phyloP scores from a whole-genome alignment of 2,329 filamentous ascomycete species.

The Penicillium sp. region DNA sequence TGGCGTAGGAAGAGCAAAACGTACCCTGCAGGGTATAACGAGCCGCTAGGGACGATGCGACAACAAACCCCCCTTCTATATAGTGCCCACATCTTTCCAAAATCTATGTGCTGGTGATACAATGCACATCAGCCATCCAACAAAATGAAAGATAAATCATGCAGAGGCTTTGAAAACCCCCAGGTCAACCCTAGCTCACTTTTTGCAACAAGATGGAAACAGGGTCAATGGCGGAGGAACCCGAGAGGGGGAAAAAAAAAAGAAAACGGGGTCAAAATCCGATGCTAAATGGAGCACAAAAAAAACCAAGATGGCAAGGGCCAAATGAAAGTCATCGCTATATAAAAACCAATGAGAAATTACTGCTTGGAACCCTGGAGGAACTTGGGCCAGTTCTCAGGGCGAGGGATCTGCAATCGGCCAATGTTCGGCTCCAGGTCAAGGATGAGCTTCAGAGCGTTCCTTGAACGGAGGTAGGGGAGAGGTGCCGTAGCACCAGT shows the following conservation, averaged over 20 bases:
- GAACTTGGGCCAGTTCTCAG: conserved; percentile 41
- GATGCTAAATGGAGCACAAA: conserved; percentile 24
- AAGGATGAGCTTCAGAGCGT: conserved; percentile 92
- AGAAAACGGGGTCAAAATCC: conserved; percentile 13
- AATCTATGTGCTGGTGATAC: conserved; percentile 27
- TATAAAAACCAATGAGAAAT: conserved; percentile 27
- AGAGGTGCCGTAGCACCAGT: conserved; percentile 63
- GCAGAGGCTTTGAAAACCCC: not conserved
- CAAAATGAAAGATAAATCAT: conserved; percentile 9
- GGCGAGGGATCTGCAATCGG: conserved; percentile 59
- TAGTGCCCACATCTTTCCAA: conserved; percentile 16
- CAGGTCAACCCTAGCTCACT: not conserved
- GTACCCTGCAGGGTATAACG: not conserved
- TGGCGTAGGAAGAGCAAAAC: conserved; percentile 2
- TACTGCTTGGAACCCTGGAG: conserved; percentile 32
- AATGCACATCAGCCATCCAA: conserved; percentile 19
- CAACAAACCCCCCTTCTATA: conserved; percentile 4
- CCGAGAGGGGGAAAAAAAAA: conserved; percentile 3
- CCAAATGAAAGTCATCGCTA: conserved; percentile 22
- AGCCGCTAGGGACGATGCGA: not conserved
- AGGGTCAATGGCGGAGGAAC: conserved; percentile 5
- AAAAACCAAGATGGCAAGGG: conserved; percentile 1
- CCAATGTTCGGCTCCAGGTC: conserved; percentile 95
- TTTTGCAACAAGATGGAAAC: conserved; percentile 3
- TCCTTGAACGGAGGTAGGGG: conserved; percentile 72